Evolutionary conservation across 2,329 filamentous ascomycete genomes (phyloP), one percentile per base, ranked within the genome.

Genomic region (Hypoxylon rubiginosum): DNA sequence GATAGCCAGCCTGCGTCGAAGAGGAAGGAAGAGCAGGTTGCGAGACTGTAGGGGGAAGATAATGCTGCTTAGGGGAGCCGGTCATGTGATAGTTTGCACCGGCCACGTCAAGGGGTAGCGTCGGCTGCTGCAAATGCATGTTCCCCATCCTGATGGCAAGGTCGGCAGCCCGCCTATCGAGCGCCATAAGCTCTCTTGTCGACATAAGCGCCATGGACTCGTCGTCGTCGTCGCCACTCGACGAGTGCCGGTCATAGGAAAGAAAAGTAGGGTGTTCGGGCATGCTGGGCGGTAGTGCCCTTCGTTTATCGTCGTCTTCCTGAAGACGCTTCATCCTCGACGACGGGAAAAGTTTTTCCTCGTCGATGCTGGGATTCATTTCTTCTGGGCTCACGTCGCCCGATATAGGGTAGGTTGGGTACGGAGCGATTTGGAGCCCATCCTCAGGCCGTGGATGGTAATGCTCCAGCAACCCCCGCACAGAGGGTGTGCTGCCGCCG

Each of bases 391-490:
- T 77, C 32, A 58, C 55, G 19, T 72, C 73, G 11, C 64, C 67
- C 13, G 66, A 62, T 7, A 53, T 45, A n/a, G 72, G 67, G 59
- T 71, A 73, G 9, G 68, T 65, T 54, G 75, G 73, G 59, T 78
- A 76, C 7, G 75, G 69, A 28, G 70, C 50, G 55, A 72, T 64
- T 66, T 72, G 69, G 26, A 64, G 66, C n/a, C 73, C 73, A 50
- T 73, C 72, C 58, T 80, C 78, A 36, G 80, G 79, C 46, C 50
- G 49, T 13, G 73, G 64, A 11, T 68, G 49, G 54, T 77, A 75
- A 21, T 68, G 60, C 68, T 85, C 83, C n/a, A 89, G 79, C 9
- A 88, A 79, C 0, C 86, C 84, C 58, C 85, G 82, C 13, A 86
- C 81, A 1, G 84, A 84, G 2, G 85, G 84, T 11, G 82, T 82